Base-by-base conservation (phyloP, 2,329 filamentous ascomycete species). In the Fusarium sp. region DNA sequence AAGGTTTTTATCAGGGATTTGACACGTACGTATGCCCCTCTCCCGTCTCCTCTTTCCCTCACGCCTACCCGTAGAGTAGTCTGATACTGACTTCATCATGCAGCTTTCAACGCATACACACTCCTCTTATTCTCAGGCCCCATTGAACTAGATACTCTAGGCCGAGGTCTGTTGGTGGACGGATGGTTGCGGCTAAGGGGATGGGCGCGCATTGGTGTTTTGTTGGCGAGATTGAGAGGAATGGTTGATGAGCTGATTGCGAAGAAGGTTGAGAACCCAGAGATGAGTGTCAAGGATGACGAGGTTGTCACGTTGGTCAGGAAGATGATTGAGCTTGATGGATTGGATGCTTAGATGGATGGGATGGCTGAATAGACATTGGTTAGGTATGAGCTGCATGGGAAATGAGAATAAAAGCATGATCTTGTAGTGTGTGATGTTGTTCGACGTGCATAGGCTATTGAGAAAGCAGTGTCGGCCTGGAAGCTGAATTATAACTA, bases 1-100 rank as follows among this genome's bases (percentile, higher is more conserved):
- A 98, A 98, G 79, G 86, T 97, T 3, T 98, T 97, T 72, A 87
- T 98, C 21, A 82, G 94, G 19, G 94, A 98, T 70, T 77, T 97
- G 42, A 98, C 94, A 13, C 95, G 89, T 92, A 78, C 77, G 88
- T 85, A 41, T 13, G 19, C 36, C 29, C 39, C 13, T 33, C 37
- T 37, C 9, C 21, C 39, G 11, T 33, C 37, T 37, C 9, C 21
- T 32, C n/a, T 25, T 32, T 36, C 44, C 23, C 6, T 8, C 23
- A 25, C 23, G 4, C 23, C 23, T n/a, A 29, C 27, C 15, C 17
- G 10, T 17, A 54, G 10, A 41, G 8, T 15, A 17, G 6, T 14
- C 25, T 10, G 29, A 32, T 3, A 35, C 61, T 68, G 21, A 65
- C 53, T 17, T 38, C 6, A 10, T n/a, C n/a, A n/a, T 19, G 25